phyloP scores from a whole-genome alignment of 2,329 filamentous ascomycete species.

The Aspergillus sp. region DNA sequence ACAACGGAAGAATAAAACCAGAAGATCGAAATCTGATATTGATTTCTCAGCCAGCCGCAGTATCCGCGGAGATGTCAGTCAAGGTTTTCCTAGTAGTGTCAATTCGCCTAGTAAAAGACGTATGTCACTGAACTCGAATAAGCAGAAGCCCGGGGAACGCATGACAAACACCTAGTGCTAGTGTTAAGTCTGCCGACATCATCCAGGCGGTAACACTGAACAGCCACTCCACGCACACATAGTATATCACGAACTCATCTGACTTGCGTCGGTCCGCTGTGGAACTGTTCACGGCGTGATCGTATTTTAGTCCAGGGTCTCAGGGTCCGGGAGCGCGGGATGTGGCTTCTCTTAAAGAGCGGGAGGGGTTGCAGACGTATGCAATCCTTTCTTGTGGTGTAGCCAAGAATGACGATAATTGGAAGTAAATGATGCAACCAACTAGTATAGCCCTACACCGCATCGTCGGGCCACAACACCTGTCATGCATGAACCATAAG shows the following conservation, averaged over 20 bases:
- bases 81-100: neutral
- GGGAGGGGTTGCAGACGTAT: neutral
- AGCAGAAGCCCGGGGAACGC: neutral
- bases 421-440: neutral
- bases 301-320: constrained; percentile 5
- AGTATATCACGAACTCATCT: neutral
- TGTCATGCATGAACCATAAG: no score
- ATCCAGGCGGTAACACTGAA: neutral
- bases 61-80: neutral
- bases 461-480: no score
- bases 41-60: neutral
- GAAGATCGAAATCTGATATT: neutral
- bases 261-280: neutral
- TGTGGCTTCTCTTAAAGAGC: neutral
- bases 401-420: neutral
- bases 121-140: neutral
- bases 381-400: neutral
- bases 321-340: constrained; percentile 3
- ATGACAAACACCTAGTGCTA: neutral
- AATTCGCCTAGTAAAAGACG: neutral
- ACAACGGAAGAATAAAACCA: neutral
- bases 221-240: neutral
- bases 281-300: neutral
- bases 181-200: neutral
- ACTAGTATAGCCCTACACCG: neutral